phyloP scores from a whole-genome alignment of 345 rosid genomes.

The Populus alba region DNA sequence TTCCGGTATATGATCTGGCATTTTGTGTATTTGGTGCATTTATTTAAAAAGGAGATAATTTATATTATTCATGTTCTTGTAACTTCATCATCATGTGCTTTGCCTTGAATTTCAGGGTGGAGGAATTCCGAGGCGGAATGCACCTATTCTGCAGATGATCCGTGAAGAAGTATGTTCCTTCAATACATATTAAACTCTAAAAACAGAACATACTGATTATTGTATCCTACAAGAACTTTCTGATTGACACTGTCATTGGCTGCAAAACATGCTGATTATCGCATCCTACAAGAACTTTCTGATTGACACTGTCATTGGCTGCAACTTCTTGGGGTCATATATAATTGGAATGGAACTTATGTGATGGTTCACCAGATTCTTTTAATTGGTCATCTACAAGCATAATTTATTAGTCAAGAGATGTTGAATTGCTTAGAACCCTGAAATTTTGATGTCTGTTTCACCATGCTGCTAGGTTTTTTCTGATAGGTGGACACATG shows the following conservation, averaged over 20 bases:
- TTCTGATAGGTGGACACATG: background rate
- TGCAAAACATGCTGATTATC: background rate
- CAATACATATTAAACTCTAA: background rate
- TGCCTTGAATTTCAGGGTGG: constrained; percentile 54
- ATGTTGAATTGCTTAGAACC: background rate
- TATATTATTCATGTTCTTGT: background rate
- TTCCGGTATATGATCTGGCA: background rate
- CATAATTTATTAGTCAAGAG: background rate
- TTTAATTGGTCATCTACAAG: background rate
- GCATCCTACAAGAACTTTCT: background rate
- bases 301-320: background rate
- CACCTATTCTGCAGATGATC: constrained; percentile 70
- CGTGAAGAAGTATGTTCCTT: constrained; percentile 68
- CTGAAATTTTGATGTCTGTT: background rate
- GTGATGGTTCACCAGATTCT: background rate
- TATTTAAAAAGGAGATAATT: background rate
- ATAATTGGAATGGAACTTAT: background rate
- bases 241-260: background rate
- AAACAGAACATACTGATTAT: background rate
- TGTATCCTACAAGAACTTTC: background rate
- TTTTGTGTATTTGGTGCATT: background rate
- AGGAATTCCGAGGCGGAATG: constrained; percentile 89
- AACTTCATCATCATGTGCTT: background rate
- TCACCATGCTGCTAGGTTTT: background rate
- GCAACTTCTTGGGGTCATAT: background rate